Percentiles rank a stretch among this genome's conserved stretches.
These are phyloP conservation scores for Colletotrichum trifolii DNA, from an alignment of 2,329 filamentous ascomycete genomes.

Conservation along the genomic window DNA sequence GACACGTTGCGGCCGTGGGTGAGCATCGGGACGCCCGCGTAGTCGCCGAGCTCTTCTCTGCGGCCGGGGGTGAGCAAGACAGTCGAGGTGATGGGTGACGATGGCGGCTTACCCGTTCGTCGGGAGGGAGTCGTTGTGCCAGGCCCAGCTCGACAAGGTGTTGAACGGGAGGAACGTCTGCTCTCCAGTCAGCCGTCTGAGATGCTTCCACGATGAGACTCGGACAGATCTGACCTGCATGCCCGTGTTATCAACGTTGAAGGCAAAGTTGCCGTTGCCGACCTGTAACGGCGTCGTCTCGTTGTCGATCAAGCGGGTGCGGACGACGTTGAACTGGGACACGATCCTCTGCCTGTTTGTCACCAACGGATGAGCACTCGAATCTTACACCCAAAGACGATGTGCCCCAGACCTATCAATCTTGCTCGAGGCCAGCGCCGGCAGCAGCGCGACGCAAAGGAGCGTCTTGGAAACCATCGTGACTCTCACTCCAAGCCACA, in stretches of 20 bases:
- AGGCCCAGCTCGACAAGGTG: constrained; percentile 59
- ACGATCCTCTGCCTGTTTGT: constrained; percentile 40
- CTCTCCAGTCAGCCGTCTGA: accelerated
- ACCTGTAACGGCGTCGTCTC: constrained; percentile 63
- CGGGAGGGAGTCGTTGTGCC: constrained; percentile 60
- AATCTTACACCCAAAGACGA: background rate
- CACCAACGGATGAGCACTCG: background rate
- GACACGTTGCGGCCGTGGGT: constrained; percentile 52
- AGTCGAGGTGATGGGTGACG: accelerated
- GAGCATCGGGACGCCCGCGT: constrained; percentile 44
- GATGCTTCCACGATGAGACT: constrained; percentile 1
- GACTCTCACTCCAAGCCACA: background rate
- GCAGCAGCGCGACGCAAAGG: constrained; percentile 5
- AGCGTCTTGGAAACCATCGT: background rate
- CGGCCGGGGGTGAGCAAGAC: background rate
- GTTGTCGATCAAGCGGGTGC: constrained; percentile 40
- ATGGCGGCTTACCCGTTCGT: constrained; percentile 41
- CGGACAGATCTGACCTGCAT: constrained; percentile 44
- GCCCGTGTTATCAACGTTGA: constrained; percentile 58
- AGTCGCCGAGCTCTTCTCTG: constrained; percentile 45
- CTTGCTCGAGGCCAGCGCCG: background rate
- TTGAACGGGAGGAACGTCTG: constrained; percentile 56
- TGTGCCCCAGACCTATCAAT: constrained; percentile 5
- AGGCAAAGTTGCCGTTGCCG: constrained; percentile 61
- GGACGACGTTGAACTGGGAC: constrained; percentile 39